Percentiles rank a stretch among this genome's conserved stretches.
Conservation (phyloP, 2,329 filamentous ascomycete genomes). For the Rhynchosporium agropyri region DNA sequence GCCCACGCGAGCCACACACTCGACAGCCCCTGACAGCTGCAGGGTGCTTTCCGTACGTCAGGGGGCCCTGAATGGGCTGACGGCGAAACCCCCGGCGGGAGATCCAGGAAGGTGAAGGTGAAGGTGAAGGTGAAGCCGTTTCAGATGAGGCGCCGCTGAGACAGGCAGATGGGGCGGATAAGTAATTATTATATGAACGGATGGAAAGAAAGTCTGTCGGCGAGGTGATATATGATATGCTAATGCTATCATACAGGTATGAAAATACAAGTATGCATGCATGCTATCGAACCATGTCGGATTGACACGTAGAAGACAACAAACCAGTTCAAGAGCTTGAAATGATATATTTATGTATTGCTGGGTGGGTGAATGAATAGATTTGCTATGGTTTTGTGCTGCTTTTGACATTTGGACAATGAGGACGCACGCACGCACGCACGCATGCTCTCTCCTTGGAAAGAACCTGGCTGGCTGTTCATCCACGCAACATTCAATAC, state of each 20-base stretch:
- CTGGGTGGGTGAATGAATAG: neutral
- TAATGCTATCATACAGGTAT: too few relatives aligned
- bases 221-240: constrained; percentile 1
- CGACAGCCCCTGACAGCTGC: neutral
- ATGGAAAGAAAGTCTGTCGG: neutral
- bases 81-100: constrained; percentile 8
- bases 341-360: neutral
- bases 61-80: neutral
- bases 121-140: neutral
- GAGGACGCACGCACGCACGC: neutral
- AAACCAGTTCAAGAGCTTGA: constrained; percentile 3
- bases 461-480: neutral
- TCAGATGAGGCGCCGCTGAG: constrained; percentile 3
- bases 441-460: too few relatives aligned
- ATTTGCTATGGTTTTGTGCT: neutral
- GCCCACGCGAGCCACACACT: neutral
- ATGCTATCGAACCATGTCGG: neutral
- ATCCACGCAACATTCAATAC: neutral
- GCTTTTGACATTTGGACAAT: neutral
- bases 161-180: neutral
- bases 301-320: neutral
- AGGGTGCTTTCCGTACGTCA: constrained; percentile 1
- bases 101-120: neutral
- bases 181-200: neutral
- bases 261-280: too few relatives aligned